Base-by-base conservation (phyloP, 2,329 filamentous ascomycete species). In the Phialophora verrucosa region DNA sequence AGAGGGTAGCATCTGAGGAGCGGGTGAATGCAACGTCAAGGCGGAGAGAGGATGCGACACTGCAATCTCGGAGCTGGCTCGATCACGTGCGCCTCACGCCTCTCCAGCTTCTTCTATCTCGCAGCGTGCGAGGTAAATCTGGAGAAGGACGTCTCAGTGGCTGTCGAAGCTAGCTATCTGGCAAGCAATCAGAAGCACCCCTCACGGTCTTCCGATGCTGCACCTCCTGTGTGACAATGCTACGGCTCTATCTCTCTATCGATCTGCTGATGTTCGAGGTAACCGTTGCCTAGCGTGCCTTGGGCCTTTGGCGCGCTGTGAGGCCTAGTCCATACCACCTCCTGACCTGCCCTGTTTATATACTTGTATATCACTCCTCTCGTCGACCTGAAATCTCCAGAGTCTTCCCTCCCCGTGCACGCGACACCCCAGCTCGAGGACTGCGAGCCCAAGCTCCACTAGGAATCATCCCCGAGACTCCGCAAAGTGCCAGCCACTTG, bases 231-330 rank as follows among this genome's bases (percentile, higher is more conserved):
- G 64, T 50, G 64, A 67, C 67, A 59, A 69, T 69, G 62, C 62
- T 53, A 69, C 67, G 60, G 54, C 64, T 69, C 64, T 69, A 69
- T 69, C 67, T 69, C 59, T 67, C 56, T 63, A 66, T 66, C 67
- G 38, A 29, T 59, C 64, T 62, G 61, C 64, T 69, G 67, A 69
- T 66, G 64, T 62, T 66, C 58, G 63, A 66, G 58, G 64, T 66
- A 66, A 69, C 64, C 56, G 55, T 66, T 50, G 23, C 59, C 54
- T 66, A 69, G 67, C 57, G 64, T 50, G 55, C 29, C 25, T 6
- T 17, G 14, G 11, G 38, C 7, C 32, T 10, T 2, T 47, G 6
- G 49, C 23, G 44, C 10, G 44, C 20, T 1, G 17, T 49, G 44
- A 49, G 20, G n/a, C 14, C 17, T 42, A 17, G 31, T 27, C 12